Base-by-base conservation (phyloP, 2,329 filamentous ascomycete genomes). In the Zalaria obscura region DNA sequence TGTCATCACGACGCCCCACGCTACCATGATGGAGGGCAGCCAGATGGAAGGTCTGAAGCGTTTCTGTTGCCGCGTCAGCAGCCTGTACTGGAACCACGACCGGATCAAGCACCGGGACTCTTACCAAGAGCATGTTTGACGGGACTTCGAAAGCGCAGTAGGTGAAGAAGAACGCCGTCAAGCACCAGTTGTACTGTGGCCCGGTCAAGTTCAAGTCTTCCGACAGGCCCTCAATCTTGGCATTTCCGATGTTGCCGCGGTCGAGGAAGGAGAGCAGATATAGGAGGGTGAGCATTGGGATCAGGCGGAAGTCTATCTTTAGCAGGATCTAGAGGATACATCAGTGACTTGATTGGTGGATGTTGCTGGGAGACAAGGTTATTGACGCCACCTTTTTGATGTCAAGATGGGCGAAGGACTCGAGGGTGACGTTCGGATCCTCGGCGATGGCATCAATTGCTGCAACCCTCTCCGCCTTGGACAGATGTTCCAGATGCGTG, bases 121-220 rank as follows among this genome's bases (percentile, higher is more conserved):
- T 52, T 38, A 64, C 64, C 39, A 67, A 53, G 26, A 65, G 47
- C 11, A 66, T 49, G 43, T 66, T 65, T 32, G 55, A 59, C n/a
- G 61, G 58, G 3, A 61, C 54, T 41, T 65, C 62, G 39, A 63
- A 57, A 11, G 57, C 45, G 9, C 54, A 53, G 46, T 65, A 66
- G 5, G 60, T 55, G 29, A 60, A 54, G 54, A 64, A 66, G 53
- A 65, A 67, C 33, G 60, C 52, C 6, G 58, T 60, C 31, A 65
- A 47, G 3, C 41, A 44, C 45, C 45, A 44, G 2, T 81, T 63
- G 42, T 81, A 81, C 48, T 80, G 67, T 27, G 46, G 28, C n/a
- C 49, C 49, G 7, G 45, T 47, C 35, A 54, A 40, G 5, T 46
- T 38, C 25, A 54, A 42, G 25, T 51, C 50, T 27, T 47, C 44